Percentiles rank a stretch among this genome's conserved stretches.
phyloP scores from a whole-genome alignment of 2,329 filamentous ascomycete species.

The Alternaria alternata region DNA sequence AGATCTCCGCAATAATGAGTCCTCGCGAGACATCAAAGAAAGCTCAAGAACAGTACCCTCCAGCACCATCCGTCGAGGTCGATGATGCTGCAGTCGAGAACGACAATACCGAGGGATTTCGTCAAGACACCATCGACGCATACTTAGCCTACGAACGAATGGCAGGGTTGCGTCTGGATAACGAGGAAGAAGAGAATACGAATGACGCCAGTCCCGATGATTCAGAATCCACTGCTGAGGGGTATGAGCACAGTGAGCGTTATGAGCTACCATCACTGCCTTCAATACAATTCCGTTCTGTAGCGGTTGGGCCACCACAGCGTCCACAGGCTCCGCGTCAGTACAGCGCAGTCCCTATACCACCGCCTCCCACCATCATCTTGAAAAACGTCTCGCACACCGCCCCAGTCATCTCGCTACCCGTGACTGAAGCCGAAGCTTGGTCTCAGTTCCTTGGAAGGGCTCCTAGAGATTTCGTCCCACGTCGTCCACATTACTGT shows the following conservation, averaged over 20 bases:
- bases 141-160: not conserved
- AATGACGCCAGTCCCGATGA: not conserved
- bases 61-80: not conserved
- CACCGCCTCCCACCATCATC: not conserved
- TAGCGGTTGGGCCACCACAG: not conserved
- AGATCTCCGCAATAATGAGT: not conserved
- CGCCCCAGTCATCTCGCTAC: not conserved
- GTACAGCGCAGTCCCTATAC: not conserved
- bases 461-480: not conserved
- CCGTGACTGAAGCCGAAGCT: not conserved
- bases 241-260: not conserved
- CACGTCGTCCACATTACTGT: not conserved
- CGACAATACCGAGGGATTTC: not conserved
- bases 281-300: not conserved
- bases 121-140: not conserved
- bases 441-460: too few relatives aligned
- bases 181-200: not conserved
- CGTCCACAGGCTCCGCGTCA: not conserved
- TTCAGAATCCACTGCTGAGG: not conserved
- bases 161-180: not conserved
- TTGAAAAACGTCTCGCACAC: not conserved
- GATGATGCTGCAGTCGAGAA: not conserved
- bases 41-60: not conserved
- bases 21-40: not conserved
- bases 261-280: not conserved